A percentile compares a stretch with the other conserved stretches of the same genome.
phyloP scores from a whole-genome alignment of 2,329 filamentous ascomycete species.

The Delphinella strobiligena region DNA sequence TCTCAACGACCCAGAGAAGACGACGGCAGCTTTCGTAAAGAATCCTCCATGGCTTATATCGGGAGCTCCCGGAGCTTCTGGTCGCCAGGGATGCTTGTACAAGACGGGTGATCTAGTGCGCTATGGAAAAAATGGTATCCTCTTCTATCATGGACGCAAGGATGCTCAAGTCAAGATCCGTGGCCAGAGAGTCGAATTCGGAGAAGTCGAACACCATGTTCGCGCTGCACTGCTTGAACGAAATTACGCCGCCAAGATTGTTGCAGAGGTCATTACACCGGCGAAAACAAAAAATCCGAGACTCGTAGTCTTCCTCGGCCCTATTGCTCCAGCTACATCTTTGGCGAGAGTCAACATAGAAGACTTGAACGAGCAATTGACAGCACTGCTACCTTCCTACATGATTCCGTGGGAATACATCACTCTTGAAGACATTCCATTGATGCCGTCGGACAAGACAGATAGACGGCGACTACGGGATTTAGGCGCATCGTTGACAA shows the following conservation, averaged over 20 bases:
- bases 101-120: conserved; percentile 49
- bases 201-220: conserved; percentile 34
- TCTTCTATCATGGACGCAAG: conserved; percentile 50
- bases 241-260: conserved; percentile 25
- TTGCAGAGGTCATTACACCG: conserved; percentile 37
- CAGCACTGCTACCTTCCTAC: conserved; percentile 17
- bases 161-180: conserved; percentile 57
- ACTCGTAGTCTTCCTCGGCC: conserved; percentile 11
- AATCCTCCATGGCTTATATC: conserved; percentile 14
- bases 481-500: conserved; percentile 7
- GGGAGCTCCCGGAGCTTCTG: conserved; percentile 12
- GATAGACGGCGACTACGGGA: conserved; percentile 15
- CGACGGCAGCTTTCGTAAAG: conserved; percentile 20
- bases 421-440: conserved; percentile 29
- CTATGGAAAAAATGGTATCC: conserved; percentile 39
- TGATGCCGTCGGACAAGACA: conserved; percentile 33
- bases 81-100: conserved; percentile 38
- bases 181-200: conserved; percentile 53
- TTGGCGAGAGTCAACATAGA: too few relatives aligned
- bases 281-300: too few relatives aligned
- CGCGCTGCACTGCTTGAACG: conserved; percentile 23
- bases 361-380: conserved; percentile 11
- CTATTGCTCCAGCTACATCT: too few relatives aligned
- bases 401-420: conserved; percentile 34
- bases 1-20: conserved; percentile 21